phyloP scores from a whole-genome alignment of 2,329 filamentous ascomycete species.

The Calycina herbarum region DNA sequence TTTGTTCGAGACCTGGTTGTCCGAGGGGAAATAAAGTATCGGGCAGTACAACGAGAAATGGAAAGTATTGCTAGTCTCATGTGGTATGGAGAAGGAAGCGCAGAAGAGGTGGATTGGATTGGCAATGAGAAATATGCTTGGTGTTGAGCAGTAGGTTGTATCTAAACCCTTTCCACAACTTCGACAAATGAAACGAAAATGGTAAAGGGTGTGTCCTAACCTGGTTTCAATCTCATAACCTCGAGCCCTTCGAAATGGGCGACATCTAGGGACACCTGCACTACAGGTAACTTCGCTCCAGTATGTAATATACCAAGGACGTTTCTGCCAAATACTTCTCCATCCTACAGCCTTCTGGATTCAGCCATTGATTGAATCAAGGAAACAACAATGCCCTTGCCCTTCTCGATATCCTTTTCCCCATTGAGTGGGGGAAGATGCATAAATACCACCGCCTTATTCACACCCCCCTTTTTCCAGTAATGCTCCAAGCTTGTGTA shows the following conservation, averaged over 20 bases:
- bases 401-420: constrained; percentile 17
- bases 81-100: constrained; percentile 60
- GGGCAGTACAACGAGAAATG: constrained; percentile 52
- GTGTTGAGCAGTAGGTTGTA: constrained; percentile 45
- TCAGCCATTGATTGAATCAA: constrained; percentile 19
- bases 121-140: constrained; percentile 75
- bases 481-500: constrained; percentile 64
- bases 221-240: not conserved
- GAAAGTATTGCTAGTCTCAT: constrained; percentile 66
- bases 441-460: constrained; percentile 58
- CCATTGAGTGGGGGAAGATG: constrained; percentile 57
- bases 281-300: not conserved
- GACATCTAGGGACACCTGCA: not conserved
- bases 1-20: constrained; percentile 49
- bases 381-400: constrained; percentile 13
- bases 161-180: not conserved
- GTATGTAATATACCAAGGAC: too few relatives aligned
- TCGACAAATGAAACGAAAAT: not conserved
- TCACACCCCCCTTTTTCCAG: constrained; percentile 46
- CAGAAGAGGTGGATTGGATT: constrained; percentile 59
- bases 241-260: not conserved
- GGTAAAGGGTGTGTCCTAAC: not conserved
- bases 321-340: too few relatives aligned
- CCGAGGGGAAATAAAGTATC: constrained; percentile 48
- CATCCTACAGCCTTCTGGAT: not conserved